Evolutionary conservation across 2,329 filamentous ascomycete genomes (phyloP), one percentile per base, ranked within the genome.

Genomic region (Aspergillus brunneoviolaceus): DNA sequence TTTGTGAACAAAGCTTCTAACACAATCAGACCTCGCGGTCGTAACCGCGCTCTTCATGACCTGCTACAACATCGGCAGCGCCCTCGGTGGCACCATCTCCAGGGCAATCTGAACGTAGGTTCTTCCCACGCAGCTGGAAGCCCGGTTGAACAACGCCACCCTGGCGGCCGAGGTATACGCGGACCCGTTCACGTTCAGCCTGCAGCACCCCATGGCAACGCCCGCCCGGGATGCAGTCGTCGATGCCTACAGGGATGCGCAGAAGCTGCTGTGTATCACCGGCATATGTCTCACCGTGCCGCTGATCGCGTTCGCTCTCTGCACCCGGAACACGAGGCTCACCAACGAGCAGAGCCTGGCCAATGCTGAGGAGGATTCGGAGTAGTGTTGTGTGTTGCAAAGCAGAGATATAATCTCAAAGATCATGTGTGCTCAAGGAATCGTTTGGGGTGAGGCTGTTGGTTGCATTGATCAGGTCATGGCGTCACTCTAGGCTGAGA

Each of bases 1-100:
- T 23, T 5, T 1, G 23, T 23, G 23, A 23, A 23, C 23, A 23
- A 23, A 23, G 12, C 27, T 21, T 19, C 19, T 45, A 1, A 50
- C 51, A 10, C 10, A 23, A 21, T n/a, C 23, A 75, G 72, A 88
- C 65, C 77, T 89, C 33, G 87, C 87, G 49, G 83, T 88, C 63
- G 82, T 89, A 63, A 89, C 86, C 0, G 85, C 83, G 47, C 72
- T 89, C 19, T 89, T 84, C 69, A 81, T 89, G 2, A 83, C 86
- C 16, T 81, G 77, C n/a, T 88, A 88, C 75, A 85, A 85, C 69
- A 79, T 88, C 45, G 86, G 86, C 31, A 85, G 81, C 5, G 85
- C 85, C 0, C 71, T 88, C 1, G 86, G 86, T 23, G 83, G 84
- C 68, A 80, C 84, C 16, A 81, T 88, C 27, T 85, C 85, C 0